These are phyloP conservation scores for Myrmaecium sp. DNA, from an alignment of 2,329 filamentous ascomycete species.

Conservation along the genomic window DNA sequence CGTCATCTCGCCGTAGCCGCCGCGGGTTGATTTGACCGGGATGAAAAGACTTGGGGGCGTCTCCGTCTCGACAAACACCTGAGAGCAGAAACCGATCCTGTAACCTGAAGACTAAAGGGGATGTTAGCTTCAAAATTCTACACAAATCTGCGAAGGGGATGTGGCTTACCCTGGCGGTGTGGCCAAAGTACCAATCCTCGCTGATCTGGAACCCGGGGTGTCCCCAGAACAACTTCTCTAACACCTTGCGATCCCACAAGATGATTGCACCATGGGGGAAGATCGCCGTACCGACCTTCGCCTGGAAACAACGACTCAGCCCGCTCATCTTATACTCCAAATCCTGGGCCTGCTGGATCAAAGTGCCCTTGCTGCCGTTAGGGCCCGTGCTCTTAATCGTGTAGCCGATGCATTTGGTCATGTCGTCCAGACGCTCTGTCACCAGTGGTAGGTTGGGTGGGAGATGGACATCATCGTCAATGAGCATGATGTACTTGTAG, in stretches of 20 bases:
- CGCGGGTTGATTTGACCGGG: conserved; percentile 21
- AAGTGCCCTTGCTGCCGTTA: conserved; percentile 15
- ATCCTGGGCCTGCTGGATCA: conserved; percentile 30
- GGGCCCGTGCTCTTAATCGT: conserved; percentile 28
- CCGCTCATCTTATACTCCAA: conserved; percentile 35
- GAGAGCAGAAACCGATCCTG: conserved; percentile 31
- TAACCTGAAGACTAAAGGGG: conserved; percentile 28
- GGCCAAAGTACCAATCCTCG: conserved; percentile 37
- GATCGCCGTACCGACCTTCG: conserved; percentile 28
- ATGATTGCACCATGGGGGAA: conserved; percentile 36
- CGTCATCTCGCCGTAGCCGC: conserved; percentile 36
- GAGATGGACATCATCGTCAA: conserved; percentile 33
- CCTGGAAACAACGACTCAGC: conserved; percentile 27
- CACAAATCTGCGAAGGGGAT: too few species aligned
- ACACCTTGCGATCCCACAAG: conserved; percentile 29
- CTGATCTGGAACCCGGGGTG: conserved; percentile 34
- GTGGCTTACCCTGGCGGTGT: conserved; percentile 27
- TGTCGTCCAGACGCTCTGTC: conserved; percentile 23
- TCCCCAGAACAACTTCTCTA: conserved; percentile 28
- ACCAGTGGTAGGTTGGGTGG: conserved; percentile 32
- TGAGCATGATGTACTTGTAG: conserved; percentile 30
- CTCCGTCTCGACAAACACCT: conserved; percentile 34
- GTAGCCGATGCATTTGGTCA: conserved; percentile 30
- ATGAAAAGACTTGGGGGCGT: conserved; percentile 29
- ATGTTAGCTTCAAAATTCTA: too few species aligned